Evolutionary conservation across 2,329 filamentous ascomycete genomes (phyloP).

Genomic region (Podosphaera leucotricha): DNA sequence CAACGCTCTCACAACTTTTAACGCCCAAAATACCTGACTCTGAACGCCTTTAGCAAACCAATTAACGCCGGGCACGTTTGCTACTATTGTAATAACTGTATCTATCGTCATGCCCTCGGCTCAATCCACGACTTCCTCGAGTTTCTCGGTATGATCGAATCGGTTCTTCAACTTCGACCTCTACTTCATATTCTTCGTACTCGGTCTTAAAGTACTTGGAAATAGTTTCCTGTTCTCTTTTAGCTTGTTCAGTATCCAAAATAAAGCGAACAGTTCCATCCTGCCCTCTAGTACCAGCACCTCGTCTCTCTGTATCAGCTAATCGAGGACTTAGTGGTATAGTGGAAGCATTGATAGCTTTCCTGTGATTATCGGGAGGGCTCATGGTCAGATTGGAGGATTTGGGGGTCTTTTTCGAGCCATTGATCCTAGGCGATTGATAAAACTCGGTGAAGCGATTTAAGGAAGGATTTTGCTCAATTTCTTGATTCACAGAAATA

Average conservation of each 20-base stretch:
- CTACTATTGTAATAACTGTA: background rate
- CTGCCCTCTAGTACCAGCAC: slow-evolving; percentile 17
- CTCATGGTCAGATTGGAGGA: slow-evolving; percentile 16
- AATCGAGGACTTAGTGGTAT: slow-evolving; percentile 14
- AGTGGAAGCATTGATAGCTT: slow-evolving; percentile 13
- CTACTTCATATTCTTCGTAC: slow-evolving; percentile 53
- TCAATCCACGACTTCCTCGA: slow-evolving; percentile 2
- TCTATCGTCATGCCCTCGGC: background rate
- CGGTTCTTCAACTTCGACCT: slow-evolving; percentile 37
- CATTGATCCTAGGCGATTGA: slow-evolving; percentile 16
- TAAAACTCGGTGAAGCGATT: slow-evolving; percentile 41
- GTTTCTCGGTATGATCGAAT: slow-evolving; percentile 8
- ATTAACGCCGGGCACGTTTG: slow-evolving; percentile 1
- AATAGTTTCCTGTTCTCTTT: slow-evolving; percentile 44
- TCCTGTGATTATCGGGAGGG: slow-evolving; percentile 13
- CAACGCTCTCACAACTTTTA: no score
- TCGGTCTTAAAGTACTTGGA: slow-evolving; percentile 47
- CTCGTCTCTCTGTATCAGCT: slow-evolving; percentile 10
- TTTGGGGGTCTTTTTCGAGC: slow-evolving; percentile 15
- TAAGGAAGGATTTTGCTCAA: slow-evolving; percentile 34
- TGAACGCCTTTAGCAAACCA: background rate
- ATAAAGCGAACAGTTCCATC: slow-evolving; percentile 76
- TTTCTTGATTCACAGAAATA: slow-evolving; percentile 65
- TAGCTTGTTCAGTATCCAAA: slow-evolving; percentile 55
- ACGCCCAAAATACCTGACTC: no score